phyloP scores from a whole-genome alignment of 1,284 basidiomycete species.

The Heterobasidion occidentale region DNA sequence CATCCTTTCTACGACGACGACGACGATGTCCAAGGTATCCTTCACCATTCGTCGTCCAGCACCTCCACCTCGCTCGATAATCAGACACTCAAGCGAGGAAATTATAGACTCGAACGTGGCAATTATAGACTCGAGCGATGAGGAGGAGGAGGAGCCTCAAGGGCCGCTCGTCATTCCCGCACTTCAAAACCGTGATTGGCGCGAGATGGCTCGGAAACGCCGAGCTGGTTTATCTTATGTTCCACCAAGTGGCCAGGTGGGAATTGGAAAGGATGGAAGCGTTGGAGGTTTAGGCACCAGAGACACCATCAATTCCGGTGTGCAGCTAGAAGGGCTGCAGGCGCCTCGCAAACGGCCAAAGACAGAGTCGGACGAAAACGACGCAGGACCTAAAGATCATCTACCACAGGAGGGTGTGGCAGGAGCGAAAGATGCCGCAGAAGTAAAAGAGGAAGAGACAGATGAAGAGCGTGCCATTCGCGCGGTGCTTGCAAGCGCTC shows the following conservation, averaged over 20 bases:
- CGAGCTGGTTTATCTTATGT: slow-evolving; percentile 47
- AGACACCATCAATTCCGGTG: slow-evolving; percentile 64
- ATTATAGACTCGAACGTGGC: too few species aligned
- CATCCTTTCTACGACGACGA: not conserved
- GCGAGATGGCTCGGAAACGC: slow-evolving; percentile 59
- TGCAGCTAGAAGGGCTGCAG: slow-evolving; percentile 57
- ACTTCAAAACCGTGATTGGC: slow-evolving; percentile 83
- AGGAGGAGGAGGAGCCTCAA: slow-evolving; percentile 47
- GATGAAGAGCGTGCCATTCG: slow-evolving; percentile 72
- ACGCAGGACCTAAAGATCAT: slow-evolving; percentile 2
- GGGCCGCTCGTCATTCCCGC: slow-evolving; percentile 79
- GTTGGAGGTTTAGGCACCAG: slow-evolving; percentile 71
- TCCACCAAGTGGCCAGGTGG: slow-evolving; percentile 54
- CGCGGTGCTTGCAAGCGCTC: slow-evolving; percentile 54
- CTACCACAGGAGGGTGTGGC: slow-evolving; percentile 22
- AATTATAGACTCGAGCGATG: slow-evolving; percentile 26
- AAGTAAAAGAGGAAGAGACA: slow-evolving; percentile 33
- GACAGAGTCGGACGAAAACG: slow-evolving; percentile 21
- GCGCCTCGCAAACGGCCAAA: slow-evolving; percentile 23
- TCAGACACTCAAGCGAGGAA: too few species aligned
- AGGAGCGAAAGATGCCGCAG: slow-evolving; percentile 24
- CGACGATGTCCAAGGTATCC: slow-evolving; percentile 32
- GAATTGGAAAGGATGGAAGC: slow-evolving; percentile 68
- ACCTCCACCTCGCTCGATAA: slow-evolving; percentile 21
- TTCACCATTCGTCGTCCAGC: slow-evolving; percentile 70